phyloP scores from a whole-genome alignment of 2,329 filamentous ascomycete genomes.

The Neurospora crassa region DNA sequence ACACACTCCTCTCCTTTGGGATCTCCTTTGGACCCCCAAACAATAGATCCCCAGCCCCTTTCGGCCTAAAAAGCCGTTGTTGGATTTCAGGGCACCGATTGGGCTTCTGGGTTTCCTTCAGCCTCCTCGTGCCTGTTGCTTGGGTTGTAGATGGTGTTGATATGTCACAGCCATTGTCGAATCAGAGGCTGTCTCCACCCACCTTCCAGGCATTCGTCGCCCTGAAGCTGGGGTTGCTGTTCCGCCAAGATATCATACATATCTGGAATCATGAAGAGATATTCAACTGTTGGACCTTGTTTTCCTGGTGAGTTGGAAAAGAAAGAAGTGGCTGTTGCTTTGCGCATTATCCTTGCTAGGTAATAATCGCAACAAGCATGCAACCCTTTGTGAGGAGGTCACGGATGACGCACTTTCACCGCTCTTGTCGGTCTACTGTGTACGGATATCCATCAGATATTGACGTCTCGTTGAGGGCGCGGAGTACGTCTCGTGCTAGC shows the following conservation, averaged over 20 bases:
- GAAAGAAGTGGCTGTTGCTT: not conserved
- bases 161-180: slow-evolving; percentile 17
- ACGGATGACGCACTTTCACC: slow-evolving; percentile 9
- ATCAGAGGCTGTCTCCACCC: slow-evolving; percentile 14
- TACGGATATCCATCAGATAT: not conserved
- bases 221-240: not conserved
- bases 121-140: slow-evolving; percentile 21
- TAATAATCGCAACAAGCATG: not conserved
- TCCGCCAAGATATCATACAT: slow-evolving; percentile 8
- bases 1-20: not conserved
- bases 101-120: slow-evolving; percentile 21
- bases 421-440: slow-evolving; percentile 12
- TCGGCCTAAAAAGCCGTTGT: slow-evolving; percentile 12
- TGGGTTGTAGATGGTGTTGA: slow-evolving; percentile 14
- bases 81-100: slow-evolving; percentile 6
- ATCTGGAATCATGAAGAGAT: not conserved
- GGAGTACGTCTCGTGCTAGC: not conserved
- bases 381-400: not conserved
- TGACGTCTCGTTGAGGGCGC: not conserved
- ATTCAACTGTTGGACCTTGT: not conserved
- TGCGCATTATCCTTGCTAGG: not conserved
- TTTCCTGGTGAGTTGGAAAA: not conserved
- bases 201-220: slow-evolving; percentile 10
- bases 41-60: slow-evolving; percentile 1
- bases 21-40: not conserved